A percentile compares a stretch with the other conserved stretches of the same genome.
Evolutionary conservation across 2,329 filamentous ascomycete genomes (phyloP).

Genomic region (Aspergillus oerlinghausenensis): DNA sequence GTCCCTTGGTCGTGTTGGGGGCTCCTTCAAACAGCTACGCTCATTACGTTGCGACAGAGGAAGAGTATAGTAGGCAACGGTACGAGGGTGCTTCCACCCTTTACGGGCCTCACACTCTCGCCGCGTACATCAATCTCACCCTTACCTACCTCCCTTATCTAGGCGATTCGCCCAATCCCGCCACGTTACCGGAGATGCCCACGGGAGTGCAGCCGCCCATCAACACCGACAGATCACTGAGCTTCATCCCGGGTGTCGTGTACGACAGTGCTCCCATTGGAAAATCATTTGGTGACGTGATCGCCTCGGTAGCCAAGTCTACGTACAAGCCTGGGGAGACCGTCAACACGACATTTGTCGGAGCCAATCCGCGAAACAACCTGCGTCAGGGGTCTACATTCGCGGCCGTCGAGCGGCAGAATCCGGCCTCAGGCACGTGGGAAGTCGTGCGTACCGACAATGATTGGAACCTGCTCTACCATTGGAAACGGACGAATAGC

Average conservation of each 20-base stretch:
- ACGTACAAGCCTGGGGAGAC: constrained; percentile 58
- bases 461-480: constrained; percentile 79
- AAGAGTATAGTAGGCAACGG: constrained; percentile 78
- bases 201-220: constrained; percentile 67
- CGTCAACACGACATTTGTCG: constrained; percentile 69
- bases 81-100: constrained; percentile 95
- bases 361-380: constrained; percentile 86
- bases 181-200: constrained; percentile 40
- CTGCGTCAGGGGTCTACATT: constrained; percentile 74
- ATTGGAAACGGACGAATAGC: constrained; percentile 69
- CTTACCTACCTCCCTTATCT: constrained; percentile 68
- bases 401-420: constrained; percentile 65
- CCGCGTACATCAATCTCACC: constrained; percentile 83
- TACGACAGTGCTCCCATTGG: constrained; percentile 64
- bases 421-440: constrained; percentile 53
- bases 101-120: constrained; percentile 74
- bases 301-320: constrained; percentile 46
- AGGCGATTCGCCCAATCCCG: constrained; percentile 39
- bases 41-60: constrained; percentile 72
- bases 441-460: constrained; percentile 62
- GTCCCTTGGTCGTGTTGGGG: constrained; percentile 74
- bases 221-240: constrained; percentile 69
- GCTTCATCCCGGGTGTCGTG: constrained; percentile 75
- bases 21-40: constrained; percentile 89
- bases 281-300: constrained; percentile 65